phyloP scores from a whole-genome alignment of 179 eudicot species.

The Corrigiola litoralis region DNA sequence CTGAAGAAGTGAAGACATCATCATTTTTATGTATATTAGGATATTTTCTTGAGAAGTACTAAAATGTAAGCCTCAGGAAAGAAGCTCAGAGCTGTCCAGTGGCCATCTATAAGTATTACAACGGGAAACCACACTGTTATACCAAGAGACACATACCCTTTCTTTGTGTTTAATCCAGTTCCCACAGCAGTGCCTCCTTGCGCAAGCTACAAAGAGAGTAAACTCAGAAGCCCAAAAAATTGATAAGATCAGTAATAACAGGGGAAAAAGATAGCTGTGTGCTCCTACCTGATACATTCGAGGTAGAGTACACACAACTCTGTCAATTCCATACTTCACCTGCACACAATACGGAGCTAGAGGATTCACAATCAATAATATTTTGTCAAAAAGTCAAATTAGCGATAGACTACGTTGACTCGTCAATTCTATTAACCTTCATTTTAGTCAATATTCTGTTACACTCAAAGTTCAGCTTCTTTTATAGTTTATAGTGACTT shows the following conservation, averaged over 20 bases:
- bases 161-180: constrained; percentile 95
- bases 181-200: constrained; percentile 99
- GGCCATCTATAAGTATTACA: not conserved
- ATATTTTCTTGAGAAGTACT: not conserved
- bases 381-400: not conserved
- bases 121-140: not conserved
- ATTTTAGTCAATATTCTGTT: not conserved
- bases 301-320: constrained; percentile 76
- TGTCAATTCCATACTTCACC: constrained; percentile 92
- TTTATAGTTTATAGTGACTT: no score
- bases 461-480: no score
- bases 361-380: not conserved
- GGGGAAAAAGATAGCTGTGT: not conserved
- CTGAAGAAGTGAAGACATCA: no score
- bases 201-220: constrained; percentile 66
- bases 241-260: not conserved
- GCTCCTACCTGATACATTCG: constrained; percentile 81
- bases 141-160: constrained; percentile 50
- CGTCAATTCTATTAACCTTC: no score
- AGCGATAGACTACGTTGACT: not conserved
- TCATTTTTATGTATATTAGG: no score
- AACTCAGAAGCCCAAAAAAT: constrained; percentile 14
- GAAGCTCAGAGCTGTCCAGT: not conserved
- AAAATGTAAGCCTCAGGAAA: not conserved
- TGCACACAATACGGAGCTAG: constrained; percentile 25